Conservation (phyloP, 2,329 filamentous ascomycete genomes). For the Bipolaris oryzae region DNA sequence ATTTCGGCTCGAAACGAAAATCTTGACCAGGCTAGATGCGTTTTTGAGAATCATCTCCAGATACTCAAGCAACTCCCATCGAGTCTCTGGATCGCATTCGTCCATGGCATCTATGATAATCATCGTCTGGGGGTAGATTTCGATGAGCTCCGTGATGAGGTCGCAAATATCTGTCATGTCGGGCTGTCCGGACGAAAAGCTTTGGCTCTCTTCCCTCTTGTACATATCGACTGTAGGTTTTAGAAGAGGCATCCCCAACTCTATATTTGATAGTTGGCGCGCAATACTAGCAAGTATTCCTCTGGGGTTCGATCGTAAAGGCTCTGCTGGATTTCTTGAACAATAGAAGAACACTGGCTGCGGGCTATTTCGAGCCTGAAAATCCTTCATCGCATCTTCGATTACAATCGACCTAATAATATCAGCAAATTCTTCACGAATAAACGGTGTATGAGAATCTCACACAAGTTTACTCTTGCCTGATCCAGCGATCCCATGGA, state of each 20-base stretch:
- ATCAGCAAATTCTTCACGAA: not conserved
- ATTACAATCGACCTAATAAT: slow-evolving; percentile 20
- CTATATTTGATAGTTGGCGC: not conserved
- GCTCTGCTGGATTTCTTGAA: slow-evolving; percentile 24
- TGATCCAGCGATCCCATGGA: slow-evolving; percentile 44
- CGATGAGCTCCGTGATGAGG: slow-evolving; percentile 19
- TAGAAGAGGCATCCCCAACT: not conserved
- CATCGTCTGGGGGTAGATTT: slow-evolving; percentile 24
- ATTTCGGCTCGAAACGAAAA: slow-evolving; percentile 47
- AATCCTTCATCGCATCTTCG: slow-evolving; percentile 17
- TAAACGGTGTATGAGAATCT: slow-evolving; percentile 16
- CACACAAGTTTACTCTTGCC: slow-evolving; percentile 45
- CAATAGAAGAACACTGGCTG: slow-evolving; percentile 30
- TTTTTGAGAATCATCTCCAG: slow-evolving; percentile 34
- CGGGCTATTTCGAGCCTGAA: slow-evolving; percentile 14
- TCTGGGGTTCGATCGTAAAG: slow-evolving; percentile 18
- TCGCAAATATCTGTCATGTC: not conserved
- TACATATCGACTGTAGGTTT: not conserved
- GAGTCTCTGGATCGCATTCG: slow-evolving; percentile 35
- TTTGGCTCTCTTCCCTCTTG: not conserved
- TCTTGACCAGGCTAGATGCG: slow-evolving; percentile 38
- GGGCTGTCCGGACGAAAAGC: not conserved
- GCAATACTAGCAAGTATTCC: slow-evolving; percentile 27
- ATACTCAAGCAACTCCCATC: slow-evolving; percentile 28
- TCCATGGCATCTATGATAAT: slow-evolving; percentile 48